Conservation (phyloP, 306 rosid genomes). For the Citrullus colocynthis region DNA sequence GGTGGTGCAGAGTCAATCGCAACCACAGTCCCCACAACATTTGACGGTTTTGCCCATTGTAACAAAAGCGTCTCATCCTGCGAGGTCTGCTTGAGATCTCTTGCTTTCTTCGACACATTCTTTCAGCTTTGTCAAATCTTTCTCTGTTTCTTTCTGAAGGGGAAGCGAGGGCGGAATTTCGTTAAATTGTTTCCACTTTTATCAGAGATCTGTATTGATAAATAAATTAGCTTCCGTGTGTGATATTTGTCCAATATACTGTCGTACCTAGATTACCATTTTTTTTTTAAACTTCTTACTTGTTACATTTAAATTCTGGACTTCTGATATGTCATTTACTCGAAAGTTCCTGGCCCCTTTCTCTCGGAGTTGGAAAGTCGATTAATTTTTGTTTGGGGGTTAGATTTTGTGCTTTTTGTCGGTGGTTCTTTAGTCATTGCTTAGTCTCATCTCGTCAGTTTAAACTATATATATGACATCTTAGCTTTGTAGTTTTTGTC, state of each 20-base stretch:
- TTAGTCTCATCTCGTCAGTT: not conserved
- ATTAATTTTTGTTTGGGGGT: not conserved
- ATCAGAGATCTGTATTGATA: not conserved
- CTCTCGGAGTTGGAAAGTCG: not conserved
- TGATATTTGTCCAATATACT: not conserved
- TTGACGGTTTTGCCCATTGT: not conserved
- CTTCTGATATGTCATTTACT: not conserved
- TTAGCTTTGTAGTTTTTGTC: not conserved
- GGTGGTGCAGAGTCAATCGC: conserved; percentile 4
- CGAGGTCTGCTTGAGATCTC: not conserved
- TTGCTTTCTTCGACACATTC: not conserved
- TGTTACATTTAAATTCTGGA: not conserved
- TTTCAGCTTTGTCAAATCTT: not conserved
- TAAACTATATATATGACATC: not conserved
- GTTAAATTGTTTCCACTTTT: not conserved
- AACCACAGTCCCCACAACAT: not conserved
- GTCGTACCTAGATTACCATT: not conserved
- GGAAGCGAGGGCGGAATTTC: not conserved
- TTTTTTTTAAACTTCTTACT: not conserved
- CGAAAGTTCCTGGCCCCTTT: not conserved
- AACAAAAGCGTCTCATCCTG: not conserved
- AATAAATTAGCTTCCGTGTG: not conserved
- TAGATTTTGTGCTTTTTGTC: not conserved
- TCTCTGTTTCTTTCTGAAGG: not conserved
- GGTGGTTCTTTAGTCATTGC: not conserved